A percentile compares a stretch with the other conserved stretches of the same genome.
Conservation (phyloP, 495 filamentous ascomycete species). For the Podospora australis region DNA sequence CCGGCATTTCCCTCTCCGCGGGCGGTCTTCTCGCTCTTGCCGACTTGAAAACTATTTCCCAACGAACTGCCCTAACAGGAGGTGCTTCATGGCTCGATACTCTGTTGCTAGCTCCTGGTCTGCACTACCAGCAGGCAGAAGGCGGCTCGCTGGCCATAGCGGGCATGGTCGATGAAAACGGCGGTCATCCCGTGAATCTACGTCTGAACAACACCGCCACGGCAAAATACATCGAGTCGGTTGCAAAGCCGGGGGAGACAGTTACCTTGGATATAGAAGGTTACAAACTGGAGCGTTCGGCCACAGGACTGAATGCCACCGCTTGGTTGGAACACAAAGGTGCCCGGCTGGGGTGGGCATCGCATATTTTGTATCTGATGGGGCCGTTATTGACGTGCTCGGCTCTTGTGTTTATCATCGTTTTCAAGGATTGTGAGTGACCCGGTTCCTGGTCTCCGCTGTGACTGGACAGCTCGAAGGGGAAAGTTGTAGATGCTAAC, state of each 20-base stretch:
- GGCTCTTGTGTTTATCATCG: constrained; percentile 32
- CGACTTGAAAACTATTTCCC: constrained; percentile 47
- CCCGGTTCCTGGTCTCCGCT: neutral
- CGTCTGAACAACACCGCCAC: constrained; percentile 50
- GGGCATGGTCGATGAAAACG: constrained; percentile 30
- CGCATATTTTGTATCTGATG: constrained; percentile 39
- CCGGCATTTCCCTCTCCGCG: constrained; percentile 37
- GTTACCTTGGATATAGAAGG: constrained; percentile 41
- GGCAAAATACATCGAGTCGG: constrained; percentile 41
- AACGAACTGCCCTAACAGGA: constrained; percentile 50
- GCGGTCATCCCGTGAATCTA: constrained; percentile 29
- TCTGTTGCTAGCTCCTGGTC: constrained; percentile 50
- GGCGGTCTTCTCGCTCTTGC: constrained; percentile 50
- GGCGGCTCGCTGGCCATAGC: constrained; percentile 20
- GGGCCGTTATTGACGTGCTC: constrained; percentile 38
- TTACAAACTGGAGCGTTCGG: constrained; percentile 11
- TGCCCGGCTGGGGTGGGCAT: constrained; percentile 30
- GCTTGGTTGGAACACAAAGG: constrained; percentile 26
- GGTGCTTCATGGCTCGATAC: constrained; percentile 45
- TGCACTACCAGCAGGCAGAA: constrained; percentile 56
- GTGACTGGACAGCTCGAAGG: too few relatives aligned
- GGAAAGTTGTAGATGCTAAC: too few relatives aligned
- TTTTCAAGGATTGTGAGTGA: constrained; percentile 40
- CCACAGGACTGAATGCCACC: constrained; percentile 22
- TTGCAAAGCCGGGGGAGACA: constrained; percentile 39